Conservation (phyloP, 441 rosid species). For the Biscutella auriculata region DNA sequence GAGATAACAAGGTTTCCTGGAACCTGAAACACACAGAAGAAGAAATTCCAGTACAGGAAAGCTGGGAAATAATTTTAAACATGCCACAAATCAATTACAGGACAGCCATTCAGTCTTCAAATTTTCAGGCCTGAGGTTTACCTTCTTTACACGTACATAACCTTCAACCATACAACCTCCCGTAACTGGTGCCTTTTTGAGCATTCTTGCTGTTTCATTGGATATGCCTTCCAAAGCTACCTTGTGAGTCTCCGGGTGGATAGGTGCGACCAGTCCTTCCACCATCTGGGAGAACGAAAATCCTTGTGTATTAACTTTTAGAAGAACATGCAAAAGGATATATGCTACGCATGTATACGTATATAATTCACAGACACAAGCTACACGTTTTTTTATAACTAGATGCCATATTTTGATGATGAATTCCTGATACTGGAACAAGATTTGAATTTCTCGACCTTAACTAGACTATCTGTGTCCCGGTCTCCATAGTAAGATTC, state of each 20-base stretch:
- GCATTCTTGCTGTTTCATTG: constrained; percentile 22
- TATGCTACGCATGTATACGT: not conserved
- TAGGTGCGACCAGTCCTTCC: constrained; percentile 57
- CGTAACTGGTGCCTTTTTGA: constrained; percentile 73
- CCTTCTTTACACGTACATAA: constrained; percentile 95
- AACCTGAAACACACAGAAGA: constrained; percentile 43
- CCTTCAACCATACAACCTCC: constrained; percentile 99
- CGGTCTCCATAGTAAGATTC: constrained; percentile 98
- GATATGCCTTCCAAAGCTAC: constrained; percentile 36
- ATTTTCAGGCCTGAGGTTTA: constrained; percentile 13
- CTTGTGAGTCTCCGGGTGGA: constrained; percentile 47
- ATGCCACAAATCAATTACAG: not conserved
- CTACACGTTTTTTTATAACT: not conserved
- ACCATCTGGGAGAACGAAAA: constrained; percentile 51
- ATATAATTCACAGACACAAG: not conserved
- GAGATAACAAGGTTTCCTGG: constrained; percentile 86
- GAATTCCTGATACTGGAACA: not conserved
- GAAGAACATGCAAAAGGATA: not conserved
- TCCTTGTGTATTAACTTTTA: constrained; percentile 4
- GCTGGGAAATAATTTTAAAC: not conserved
- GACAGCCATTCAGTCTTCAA: not conserved
- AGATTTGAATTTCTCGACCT: constrained; percentile 36
- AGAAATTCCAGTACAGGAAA: not conserved
- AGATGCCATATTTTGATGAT: not conserved
- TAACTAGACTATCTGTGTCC: constrained; percentile 83